Evolutionary conservation across 2,329 filamentous ascomycete species (phyloP), one percentile per base, ranked within the genome.

Genomic region (Hymenoscyphus linearis): DNA sequence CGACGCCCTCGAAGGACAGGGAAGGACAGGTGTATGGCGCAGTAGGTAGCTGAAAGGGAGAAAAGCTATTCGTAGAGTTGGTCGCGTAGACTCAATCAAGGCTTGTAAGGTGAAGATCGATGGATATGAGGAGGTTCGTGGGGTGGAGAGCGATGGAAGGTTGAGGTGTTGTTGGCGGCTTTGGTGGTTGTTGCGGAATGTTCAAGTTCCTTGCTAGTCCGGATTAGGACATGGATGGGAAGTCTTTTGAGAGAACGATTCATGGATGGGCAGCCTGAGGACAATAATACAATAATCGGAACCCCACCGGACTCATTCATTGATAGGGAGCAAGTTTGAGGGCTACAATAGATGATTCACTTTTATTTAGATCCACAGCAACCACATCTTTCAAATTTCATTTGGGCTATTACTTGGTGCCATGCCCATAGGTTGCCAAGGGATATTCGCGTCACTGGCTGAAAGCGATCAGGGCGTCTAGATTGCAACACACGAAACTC

Each of bases 1-100:
- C 67, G 67, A 65, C 64, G 66, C 60, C 54, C 59, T 37, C 59
- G 50, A 53, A 25, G 50, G 50, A 27, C 10, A 53, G 27, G 35
- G 64, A 66, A 64, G 65, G 60, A 58, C 56, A 52, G 56, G 34
- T 52, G 25, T 58, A 44, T 50, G 18, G 56, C 27, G 54, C 52
- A 27, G 54, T 26, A 37, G 35, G n/a, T 6, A 2, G 54, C 14
- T 56, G 54, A 56, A 37, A 25, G 34, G 22, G 34, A 27, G 54
- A 34, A 37, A 25, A 25, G 10, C 22, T 12, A 18, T 47, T 47
- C 40, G 40, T 47, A 47, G 22, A 16, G 12, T 47, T 47, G 7
- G 40, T 47, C 40, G 40, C 40, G 40, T n/a, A 47, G n/a, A 18
- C 22, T 47, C 7, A 47, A 47, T 47, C n/a, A 47, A 47, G 40